Evolutionary conservation across 2,329 filamentous ascomycete species (phyloP).

Genomic region (Esteya vermicola): DNA sequence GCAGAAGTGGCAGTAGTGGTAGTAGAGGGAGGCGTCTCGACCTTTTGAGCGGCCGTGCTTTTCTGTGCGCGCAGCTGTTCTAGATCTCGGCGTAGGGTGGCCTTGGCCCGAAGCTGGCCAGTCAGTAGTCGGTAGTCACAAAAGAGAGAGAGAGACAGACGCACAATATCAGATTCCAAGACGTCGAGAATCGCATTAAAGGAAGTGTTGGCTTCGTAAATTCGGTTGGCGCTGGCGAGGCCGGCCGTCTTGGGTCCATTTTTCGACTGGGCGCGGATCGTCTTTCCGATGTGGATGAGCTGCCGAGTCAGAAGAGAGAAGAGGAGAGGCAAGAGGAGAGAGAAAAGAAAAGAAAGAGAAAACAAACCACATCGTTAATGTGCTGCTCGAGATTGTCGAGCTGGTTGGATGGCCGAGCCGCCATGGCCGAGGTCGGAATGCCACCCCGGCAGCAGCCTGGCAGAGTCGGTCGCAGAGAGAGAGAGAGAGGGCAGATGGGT

Average conservation of each 20-base stretch:
- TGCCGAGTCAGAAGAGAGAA: too few relatives aligned
- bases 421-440: too few relatives aligned
- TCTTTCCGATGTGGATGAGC: conserved; percentile 46
- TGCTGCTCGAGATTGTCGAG: conserved; percentile 35
- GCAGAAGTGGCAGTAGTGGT: too few relatives aligned
- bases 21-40: too few relatives aligned
- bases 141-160: conserved; percentile 6
- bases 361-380: conserved; percentile 36
- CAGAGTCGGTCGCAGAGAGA: too few relatives aligned
- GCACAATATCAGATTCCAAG: conserved; percentile 42
- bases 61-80: conserved; percentile 22
- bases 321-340: conserved; percentile 1
- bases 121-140: background rate
- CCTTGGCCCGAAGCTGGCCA: conserved; percentile 34
- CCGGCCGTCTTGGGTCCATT: conserved; percentile 26
- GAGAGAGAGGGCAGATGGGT: too few relatives aligned
- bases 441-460: too few relatives aligned
- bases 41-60: conserved; percentile 6
- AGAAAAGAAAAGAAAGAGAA: background rate
- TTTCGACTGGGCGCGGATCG: conserved; percentile 32
- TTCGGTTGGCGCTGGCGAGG: conserved; percentile 23
- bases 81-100: conserved; percentile 39
- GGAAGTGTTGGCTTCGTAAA: conserved; percentile 29
- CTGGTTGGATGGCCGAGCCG: too few relatives aligned
- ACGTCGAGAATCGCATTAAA: conserved; percentile 42